Base-by-base conservation (phyloP, 2,329 filamentous ascomycete species). In the Podosphaera fusca region DNA sequence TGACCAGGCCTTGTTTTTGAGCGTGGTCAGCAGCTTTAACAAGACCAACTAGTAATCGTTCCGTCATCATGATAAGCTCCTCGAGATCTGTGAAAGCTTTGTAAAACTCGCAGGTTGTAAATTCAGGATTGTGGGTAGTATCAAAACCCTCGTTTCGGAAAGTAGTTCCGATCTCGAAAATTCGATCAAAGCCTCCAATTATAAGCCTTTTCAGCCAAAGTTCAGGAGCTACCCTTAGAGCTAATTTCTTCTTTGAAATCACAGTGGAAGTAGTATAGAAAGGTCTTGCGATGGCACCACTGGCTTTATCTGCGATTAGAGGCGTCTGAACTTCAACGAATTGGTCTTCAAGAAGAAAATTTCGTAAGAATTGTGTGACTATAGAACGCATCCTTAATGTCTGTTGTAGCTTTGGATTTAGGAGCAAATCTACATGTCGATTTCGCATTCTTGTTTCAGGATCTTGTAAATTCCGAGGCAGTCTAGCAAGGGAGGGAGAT, bases 61-160 rank as follows among this genome's bases (percentile, higher is more conserved):
- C 85, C 0, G 90, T 96, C 67, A 81, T 79, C 29, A 69, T 67
- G 65, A 94, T 88, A 55, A 96, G 72, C 47, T 85, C 79, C 40
- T 81, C 72, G 0, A 95, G 75, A 61, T 83, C 85, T 59, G 84
- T 81, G 65, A 89, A 94, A 2, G 89, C 83, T 60, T 85, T 82
- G 70, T 98, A 98, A 71, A 95, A 96, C 70, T 98, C 92, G 73
- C 90, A 96, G 59, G 87, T 96, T 50, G 86, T 92, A 70, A 96
- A 98, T 67, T 98, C 92, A 0, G 92, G 90, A 66, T 98, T 98
- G 68, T 98, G 92, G 0, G 87, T 95, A 35, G 78, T 78, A 68
- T 95, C 89, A 40, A 95, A 72, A 68, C 87, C 87, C 72, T 98
- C 92, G 67, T 98, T 98, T 49, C 92, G 80, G 70, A 98, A 98